Base-by-base conservation (phyloP, 768 basidiomycete genomes). In the Dacryopinax spathularia region DNA sequence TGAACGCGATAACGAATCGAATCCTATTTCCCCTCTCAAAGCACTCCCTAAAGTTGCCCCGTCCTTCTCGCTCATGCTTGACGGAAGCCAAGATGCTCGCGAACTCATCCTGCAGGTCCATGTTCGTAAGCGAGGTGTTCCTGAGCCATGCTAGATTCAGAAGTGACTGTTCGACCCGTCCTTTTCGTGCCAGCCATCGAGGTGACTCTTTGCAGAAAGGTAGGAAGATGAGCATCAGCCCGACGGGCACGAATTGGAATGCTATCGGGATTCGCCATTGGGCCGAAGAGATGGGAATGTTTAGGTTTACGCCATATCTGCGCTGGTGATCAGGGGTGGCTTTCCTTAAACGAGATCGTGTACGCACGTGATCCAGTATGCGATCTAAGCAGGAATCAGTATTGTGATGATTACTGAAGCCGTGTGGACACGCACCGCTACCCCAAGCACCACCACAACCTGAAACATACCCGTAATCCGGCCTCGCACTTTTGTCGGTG, bases 381-480 rank as follows among this genome's bases (percentile, higher is more conserved):
- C 12, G 20, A 56, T 56, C 48, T 56, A 29, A 41, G 18, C 18
- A 6, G 6, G 3, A 31, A 15, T 56, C 48, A 56, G 29, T 27
- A 56, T 22, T 56, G 13, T 15, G 31, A 15, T 27, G 12, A n/a
- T 37, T 16, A 75, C 85, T 61, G 64, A 88, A 86, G 80, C 68
- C 89, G 88, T 67, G 88, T 78, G 72, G 87, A 89, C 73, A 89
- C 89, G 0, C 85, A 88, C 64, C 91, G 77, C 84, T 91, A 89
- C 89, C 60, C 90, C 91, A 59, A 83, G 77, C 27, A 88, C 87
- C 20, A 89, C 89, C 82, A 90, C 85, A 72, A 93, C 83, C 72
- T 92, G 91, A 79, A 91, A 91, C 33, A 88, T 70, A 44, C 90
- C 89, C 0, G 88, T 91, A 67, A 92, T 89, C 60, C 88, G 80